Conservation (phyloP, 2,329 filamentous ascomycete species). For the Epichloe coenophiala region DNA sequence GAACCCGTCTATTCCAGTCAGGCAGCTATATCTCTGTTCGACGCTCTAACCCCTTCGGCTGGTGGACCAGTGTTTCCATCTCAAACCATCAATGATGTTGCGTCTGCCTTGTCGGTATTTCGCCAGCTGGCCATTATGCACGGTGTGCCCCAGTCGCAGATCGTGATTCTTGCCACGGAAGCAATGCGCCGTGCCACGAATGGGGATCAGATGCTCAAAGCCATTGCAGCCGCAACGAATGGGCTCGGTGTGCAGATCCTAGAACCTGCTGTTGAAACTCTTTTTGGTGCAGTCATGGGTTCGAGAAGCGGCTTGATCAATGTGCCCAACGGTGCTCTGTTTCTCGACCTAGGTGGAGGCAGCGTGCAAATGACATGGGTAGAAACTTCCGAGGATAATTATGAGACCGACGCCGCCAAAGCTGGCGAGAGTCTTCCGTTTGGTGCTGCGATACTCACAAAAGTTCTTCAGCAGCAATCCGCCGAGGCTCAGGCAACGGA, state of each 20-base stretch:
- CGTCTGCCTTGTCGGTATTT: slow-evolving; percentile 56
- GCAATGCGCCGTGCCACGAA: slow-evolving; percentile 75
- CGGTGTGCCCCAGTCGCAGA: slow-evolving; percentile 48
- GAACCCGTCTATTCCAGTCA: slow-evolving; percentile 68
- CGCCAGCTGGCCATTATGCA: slow-evolving; percentile 56
- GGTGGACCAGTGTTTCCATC: slow-evolving; percentile 29
- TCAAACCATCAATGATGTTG: slow-evolving; percentile 50
- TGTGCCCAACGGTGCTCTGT: slow-evolving; percentile 52
- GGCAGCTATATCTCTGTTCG: slow-evolving; percentile 73
- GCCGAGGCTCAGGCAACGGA: slow-evolving; percentile 30
- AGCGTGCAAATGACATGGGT: slow-evolving; percentile 54
- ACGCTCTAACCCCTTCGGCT: slow-evolving; percentile 50
- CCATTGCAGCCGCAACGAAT: slow-evolving; percentile 45
- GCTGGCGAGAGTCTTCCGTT: slow-evolving; percentile 46
- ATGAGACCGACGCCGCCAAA: slow-evolving; percentile 39
- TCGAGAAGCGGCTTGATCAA: slow-evolving; percentile 59
- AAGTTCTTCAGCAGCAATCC: slow-evolving; percentile 29
- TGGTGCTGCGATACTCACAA: slow-evolving; percentile 44
- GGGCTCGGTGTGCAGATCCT: slow-evolving; percentile 61
- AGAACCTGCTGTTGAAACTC: slow-evolving; percentile 66
- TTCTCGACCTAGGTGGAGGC: slow-evolving; percentile 75
- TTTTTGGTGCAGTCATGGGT: slow-evolving; percentile 68
- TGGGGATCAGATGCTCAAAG: slow-evolving; percentile 49
- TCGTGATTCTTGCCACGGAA: slow-evolving; percentile 74
- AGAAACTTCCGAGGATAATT: slow-evolving; percentile 31